These are phyloP conservation scores for Pseudomonodictys pantanalensis DNA, from an alignment of 495 filamentous ascomycete genomes.

Conservation along the genomic window DNA sequence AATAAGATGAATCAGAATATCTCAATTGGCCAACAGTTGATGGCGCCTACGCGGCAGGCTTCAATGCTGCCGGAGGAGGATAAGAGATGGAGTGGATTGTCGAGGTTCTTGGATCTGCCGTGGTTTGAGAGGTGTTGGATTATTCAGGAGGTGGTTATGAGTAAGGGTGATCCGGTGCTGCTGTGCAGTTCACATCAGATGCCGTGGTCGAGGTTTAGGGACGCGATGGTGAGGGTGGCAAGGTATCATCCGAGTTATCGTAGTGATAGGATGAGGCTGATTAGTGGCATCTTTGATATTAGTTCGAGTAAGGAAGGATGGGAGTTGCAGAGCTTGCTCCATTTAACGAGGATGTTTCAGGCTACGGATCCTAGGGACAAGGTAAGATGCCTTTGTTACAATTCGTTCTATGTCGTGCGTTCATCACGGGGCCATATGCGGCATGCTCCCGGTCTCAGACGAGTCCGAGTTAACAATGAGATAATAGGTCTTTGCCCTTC, in stretches of 20 bases:
- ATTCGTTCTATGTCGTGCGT: too few species aligned
- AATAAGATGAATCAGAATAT: too few species aligned
- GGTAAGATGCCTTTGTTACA: too few species aligned
- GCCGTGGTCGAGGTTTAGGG: background rate
- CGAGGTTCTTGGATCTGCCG: background rate
- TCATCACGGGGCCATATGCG: too few species aligned
- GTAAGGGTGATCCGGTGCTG: background rate
- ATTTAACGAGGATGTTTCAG: background rate
- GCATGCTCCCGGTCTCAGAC: too few species aligned
- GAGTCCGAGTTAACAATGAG: too few species aligned
- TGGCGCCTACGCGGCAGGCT: too few species aligned
- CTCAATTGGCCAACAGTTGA: too few species aligned
- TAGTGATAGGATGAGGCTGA: background rate
- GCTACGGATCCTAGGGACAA: conserved; percentile 1
- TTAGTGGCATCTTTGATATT: background rate
- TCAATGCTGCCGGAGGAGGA: too few species aligned
- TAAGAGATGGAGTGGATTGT: background rate
- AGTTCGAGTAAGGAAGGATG: background rate
- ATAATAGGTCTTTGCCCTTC: background rate
- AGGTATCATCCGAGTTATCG: background rate
- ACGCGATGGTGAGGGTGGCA: background rate
- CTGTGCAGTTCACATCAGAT: background rate
- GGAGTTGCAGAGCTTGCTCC: background rate
- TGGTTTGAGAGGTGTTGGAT: conserved; percentile 6
- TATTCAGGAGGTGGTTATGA: background rate